Evolutionary conservation across 345 rosid species (phyloP), one percentile per base, ranked within the genome.

Genomic region (Adansonia digitata): DNA sequence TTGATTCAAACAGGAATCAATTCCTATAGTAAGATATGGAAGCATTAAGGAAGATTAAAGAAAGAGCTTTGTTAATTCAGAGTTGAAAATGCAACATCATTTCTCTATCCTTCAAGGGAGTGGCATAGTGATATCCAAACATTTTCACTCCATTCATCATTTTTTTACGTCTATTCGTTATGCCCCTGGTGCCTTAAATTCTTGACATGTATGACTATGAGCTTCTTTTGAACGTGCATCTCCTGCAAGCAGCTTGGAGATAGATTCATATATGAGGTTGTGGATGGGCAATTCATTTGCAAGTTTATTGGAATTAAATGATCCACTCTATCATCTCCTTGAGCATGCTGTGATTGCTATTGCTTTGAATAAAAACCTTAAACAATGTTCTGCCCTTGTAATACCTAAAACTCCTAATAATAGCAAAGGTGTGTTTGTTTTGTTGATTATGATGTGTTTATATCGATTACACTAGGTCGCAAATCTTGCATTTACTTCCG

Each of bases 241-340:
- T n/a, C n/a, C n/a, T n/a, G n/a, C n/a, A n/a, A n/a, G 81, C 91
- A 92, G 97, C 97, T 94, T 65, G 92, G 97, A n/a, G 94, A 89
- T 73, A 95, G 97, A 82, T 79, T 92, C 81, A 68, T 91, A 64
- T 89, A 91, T 74, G 98, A 94, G 78, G 86, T 81, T 67, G 69
- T 76, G 52, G 84, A 91, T 71, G 95, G 90, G 66, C 69, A 81
- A 59, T 91, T 92, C 89, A 81, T 75, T 40, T 94, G 98, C 80
- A n/a, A 85, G 90, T 84, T 82, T 92, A 71, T 84, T 89, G n/a
- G 27, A 80, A 75, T 65, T 83, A 73, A 51, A 34, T 4, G 24
- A 34, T 64, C 8, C 26, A 3, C 63, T 18, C 20, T 12, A 24
- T 22, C n/a, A 6, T 29, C 42, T 31, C 7, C 17, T 31, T 45